Base-by-base conservation (phyloP, 306 rosid species). In the Ormosia semicastrata region DNA sequence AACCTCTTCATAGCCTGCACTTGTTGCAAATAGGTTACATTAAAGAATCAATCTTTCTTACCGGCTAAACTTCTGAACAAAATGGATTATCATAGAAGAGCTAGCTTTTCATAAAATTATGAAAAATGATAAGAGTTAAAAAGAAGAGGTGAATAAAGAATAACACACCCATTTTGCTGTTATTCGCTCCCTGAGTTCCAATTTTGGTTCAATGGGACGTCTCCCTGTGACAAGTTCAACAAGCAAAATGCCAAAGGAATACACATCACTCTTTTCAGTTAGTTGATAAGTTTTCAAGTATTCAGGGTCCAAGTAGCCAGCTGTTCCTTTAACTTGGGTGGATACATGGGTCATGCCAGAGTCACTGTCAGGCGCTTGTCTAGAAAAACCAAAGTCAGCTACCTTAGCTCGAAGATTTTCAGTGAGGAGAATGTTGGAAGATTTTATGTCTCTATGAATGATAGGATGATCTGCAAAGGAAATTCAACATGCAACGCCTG, bases 221-320 rank as follows among this genome's bases (percentile, higher is more conserved):
- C 99, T 92, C 6, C 98, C 98, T 12, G 99, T 89, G 82, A 91
- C 90, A 33, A 93, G 89, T 83, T 96, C 99, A 84, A 96, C 95
- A 85, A 96, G 87, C 64, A 96, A 82, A 80, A 96, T 94, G 18
- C 99, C 99, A 79, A 93, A 96, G 10, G 99, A 96, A 80, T 91
- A 96, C 59, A 93, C 98, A n/a, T 96, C 99, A 80, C 99, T 96
- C 86, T 93, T 96, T 58, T 93, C 98, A 4, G 98, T 96, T 46
- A 96, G 97, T 54, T 92, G 99, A 80, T 96, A 92, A 36, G 98
- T 93, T 87, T 85, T 93, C 59, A 96, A 86, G 90, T 96, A 96
- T 76, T 96, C 99, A 13, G 99, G 99, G 66, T 96, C 99, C 92
- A 96, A 88, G 88, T 96, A 96, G 52, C 99, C 99, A n/a, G 99